Conservation (phyloP, 2,329 filamentous ascomycete genomes). For the Xylariaceae sp. region DNA sequence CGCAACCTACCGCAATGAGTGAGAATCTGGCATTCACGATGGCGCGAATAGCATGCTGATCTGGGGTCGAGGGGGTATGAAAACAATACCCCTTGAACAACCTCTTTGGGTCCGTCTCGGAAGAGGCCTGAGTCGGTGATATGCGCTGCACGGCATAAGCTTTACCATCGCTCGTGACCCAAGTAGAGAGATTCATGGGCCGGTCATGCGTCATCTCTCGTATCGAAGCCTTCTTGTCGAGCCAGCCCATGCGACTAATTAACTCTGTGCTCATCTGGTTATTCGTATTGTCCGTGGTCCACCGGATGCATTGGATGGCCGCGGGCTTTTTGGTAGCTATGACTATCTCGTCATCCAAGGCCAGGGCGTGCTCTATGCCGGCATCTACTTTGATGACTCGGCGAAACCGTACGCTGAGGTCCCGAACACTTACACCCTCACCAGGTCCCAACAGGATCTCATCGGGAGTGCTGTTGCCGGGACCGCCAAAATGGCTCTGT, state of each 20-base stretch:
- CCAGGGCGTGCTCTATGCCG: conserved; percentile 80
- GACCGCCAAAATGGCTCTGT: conserved; percentile 56
- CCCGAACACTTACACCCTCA: conserved; percentile 74
- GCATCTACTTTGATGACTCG: conserved; percentile 99
- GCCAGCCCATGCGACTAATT: conserved; percentile 78
- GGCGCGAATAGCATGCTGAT: conserved; percentile 62
- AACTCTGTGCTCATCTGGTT: conserved; percentile 89
- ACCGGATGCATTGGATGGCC: conserved; percentile 94
- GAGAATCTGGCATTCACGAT: conserved; percentile 95
- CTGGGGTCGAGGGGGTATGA: conserved; percentile 60
- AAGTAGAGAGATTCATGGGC: conserved; percentile 92
- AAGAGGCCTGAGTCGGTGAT: conserved; percentile 34
- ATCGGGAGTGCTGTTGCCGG: conserved; percentile 50
- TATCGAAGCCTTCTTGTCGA: conserved; percentile 71
- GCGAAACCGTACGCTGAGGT: conserved; percentile 85
- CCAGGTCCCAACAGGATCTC: conserved; percentile 69
- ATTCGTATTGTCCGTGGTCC: conserved; percentile 77
- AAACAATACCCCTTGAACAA: conserved; percentile 91
- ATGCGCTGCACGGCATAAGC: conserved; percentile 86
- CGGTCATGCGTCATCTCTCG: conserved; percentile 87
- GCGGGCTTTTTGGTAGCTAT: conserved; percentile 88
- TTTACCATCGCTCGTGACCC: conserved; percentile 82
- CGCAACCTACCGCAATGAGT: conserved; percentile 79
- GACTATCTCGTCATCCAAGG: conserved; percentile 85
- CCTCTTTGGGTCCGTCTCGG: conserved; percentile 51